phyloP scores from a whole-genome alignment of 1,284 basidiomycete genomes.

The Crepidotus sp. region DNA sequence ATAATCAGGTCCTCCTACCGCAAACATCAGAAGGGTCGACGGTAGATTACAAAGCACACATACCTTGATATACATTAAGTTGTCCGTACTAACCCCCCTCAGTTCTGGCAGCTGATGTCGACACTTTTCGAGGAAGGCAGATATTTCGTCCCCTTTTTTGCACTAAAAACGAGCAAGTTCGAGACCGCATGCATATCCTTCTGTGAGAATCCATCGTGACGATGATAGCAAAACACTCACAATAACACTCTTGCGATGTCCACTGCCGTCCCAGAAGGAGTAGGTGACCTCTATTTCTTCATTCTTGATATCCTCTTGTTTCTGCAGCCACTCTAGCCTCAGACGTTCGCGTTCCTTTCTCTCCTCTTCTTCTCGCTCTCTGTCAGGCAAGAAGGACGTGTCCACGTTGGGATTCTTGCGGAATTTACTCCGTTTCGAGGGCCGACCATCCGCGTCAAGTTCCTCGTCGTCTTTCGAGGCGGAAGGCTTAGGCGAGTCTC shows the following conservation, averaged over 20 bases:
- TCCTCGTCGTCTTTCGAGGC: conserved; percentile 30
- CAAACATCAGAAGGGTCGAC: not conserved
- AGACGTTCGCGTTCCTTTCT: conserved; percentile 82
- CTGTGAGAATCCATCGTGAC: conserved; percentile 5
- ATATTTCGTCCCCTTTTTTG: conserved; percentile 95
- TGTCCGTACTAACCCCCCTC: conserved; percentile 84
- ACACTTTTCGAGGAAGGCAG: conserved; percentile 86
- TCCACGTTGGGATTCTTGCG: conserved; percentile 96
- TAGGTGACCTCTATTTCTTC: conserved; percentile 92
- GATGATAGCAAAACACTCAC: conserved; percentile 39
- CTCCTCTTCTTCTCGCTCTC: conserved; percentile 91
- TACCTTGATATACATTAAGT: conserved; percentile 98
- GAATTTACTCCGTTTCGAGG: conserved; percentile 66
- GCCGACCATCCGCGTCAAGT: conserved; percentile 32
- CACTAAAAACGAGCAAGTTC: conserved; percentile 47
- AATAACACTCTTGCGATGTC: conserved; percentile 86
- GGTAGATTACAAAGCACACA: conserved; percentile 17
- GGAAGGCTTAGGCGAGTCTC: conserved; percentile 21
- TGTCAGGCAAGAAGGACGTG: conserved; percentile 96
- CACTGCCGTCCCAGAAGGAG: conserved; percentile 98
- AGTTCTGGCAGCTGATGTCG: conserved; percentile 90
- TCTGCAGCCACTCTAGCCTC: conserved; percentile 82
- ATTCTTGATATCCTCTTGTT: conserved; percentile 82
- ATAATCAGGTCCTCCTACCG: conserved; percentile 90
- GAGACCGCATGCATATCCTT: not conserved